Evolutionary conservation across 345 rosid species (phyloP).

Genomic region (Pseudoturritis turrita): DNA sequence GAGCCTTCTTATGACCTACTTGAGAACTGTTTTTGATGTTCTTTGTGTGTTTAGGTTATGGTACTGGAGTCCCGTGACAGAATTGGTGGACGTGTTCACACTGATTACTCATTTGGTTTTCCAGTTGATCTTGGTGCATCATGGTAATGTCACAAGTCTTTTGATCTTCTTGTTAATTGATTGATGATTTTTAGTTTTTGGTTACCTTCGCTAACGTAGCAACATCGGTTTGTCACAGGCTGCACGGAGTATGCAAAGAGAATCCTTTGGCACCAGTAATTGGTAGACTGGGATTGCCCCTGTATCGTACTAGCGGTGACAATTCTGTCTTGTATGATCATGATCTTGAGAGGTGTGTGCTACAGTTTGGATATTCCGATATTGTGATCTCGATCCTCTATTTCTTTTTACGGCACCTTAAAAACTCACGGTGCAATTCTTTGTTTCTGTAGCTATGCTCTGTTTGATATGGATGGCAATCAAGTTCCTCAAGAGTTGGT

Average conservation of each 20-base stretch:
- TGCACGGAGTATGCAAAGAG: constrained; percentile 92
- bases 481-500: constrained; percentile 86
- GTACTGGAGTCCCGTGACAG: constrained; percentile 86
- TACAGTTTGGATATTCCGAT: neutral
- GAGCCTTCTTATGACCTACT: neutral
- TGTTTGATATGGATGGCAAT: constrained; percentile 79
- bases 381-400: neutral
- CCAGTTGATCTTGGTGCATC: constrained; percentile 98
- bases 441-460: constrained; percentile 42
- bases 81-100: constrained; percentile 80
- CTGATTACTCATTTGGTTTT: constrained; percentile 83
- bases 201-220: neutral
- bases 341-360: constrained; percentile 78
- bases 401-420: neutral
- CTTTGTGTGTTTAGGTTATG: constrained; percentile 47
- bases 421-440: constrained; percentile 11
- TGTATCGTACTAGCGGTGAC: constrained; percentile 95
- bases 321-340: constrained; percentile 94
- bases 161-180: neutral
- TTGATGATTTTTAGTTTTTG: neutral
- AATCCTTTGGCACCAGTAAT: constrained; percentile 91
- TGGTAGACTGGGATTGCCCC: constrained; percentile 77
- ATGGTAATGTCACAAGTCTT: constrained; percentile 44
- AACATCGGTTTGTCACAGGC: constrained; percentile 41
- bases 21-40: neutral